Percentiles rank a stretch among this genome's conserved stretches.
phyloP scores from a whole-genome alignment of 1,284 basidiomycete species.

The Coniferiporia weirii region DNA sequence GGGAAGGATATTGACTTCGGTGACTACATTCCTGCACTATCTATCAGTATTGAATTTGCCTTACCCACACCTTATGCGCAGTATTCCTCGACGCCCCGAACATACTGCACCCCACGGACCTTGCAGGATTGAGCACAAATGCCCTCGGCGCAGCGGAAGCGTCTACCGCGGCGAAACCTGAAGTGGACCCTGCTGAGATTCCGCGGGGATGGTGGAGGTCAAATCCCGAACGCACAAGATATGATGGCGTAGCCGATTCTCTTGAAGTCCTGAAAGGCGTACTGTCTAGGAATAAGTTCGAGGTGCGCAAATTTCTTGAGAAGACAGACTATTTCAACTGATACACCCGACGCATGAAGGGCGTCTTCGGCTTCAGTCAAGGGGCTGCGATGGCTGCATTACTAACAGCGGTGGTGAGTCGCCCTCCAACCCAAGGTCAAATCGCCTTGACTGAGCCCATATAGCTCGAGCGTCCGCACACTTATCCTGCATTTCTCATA shows the following conservation, averaged over 20 bases:
- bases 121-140: slow-evolving; percentile 44
- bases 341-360: slow-evolving; percentile 38
- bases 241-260: slow-evolving; percentile 58
- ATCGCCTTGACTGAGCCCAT: background rate
- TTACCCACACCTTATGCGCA: slow-evolving; percentile 32
- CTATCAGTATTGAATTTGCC: background rate
- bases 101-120: slow-evolving; percentile 67
- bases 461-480: slow-evolving; percentile 47
- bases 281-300: slow-evolving; percentile 48
- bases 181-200: slow-evolving; percentile 43
- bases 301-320: slow-evolving; percentile 33
- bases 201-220: slow-evolving; percentile 80
- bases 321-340: background rate
- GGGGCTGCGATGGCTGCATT: slow-evolving; percentile 78
- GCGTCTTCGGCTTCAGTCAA: slow-evolving; percentile 83
- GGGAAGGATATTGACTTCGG: slow-evolving; percentile 68
- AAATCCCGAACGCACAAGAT: slow-evolving; percentile 44
- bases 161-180: slow-evolving; percentile 33
- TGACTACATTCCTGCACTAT: slow-evolving; percentile 27
- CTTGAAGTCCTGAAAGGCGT: slow-evolving; percentile 42
- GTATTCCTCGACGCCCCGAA: slow-evolving; percentile 81
- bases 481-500: slow-evolving; percentile 61
- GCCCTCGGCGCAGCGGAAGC: slow-evolving; percentile 55
- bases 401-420: slow-evolving; percentile 64
- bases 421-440: background rate